phyloP scores from a whole-genome alignment of 176 grass and related monocot species.

The Panicum miliaceum region DNA sequence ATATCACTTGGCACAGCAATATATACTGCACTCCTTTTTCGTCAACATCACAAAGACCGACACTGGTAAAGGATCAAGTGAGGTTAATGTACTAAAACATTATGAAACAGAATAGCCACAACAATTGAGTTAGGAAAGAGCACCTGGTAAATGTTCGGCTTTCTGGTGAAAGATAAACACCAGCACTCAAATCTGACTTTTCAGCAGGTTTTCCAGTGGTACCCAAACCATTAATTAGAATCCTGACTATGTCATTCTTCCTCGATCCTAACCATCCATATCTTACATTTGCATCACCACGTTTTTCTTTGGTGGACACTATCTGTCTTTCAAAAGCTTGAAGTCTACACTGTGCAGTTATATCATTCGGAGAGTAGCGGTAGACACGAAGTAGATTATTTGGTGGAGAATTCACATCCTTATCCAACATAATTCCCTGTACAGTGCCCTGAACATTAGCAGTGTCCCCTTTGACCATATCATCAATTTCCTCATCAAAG shows the following conservation, averaged over 20 bases:
- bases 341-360: conserved; percentile 50
- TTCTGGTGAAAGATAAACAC: conserved; percentile 60
- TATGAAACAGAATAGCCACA: conserved; percentile 11
- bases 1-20: conserved; percentile 71
- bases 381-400: conserved; percentile 63
- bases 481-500: conserved; percentile 57
- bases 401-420: conserved; percentile 36
- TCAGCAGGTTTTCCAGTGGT: conserved; percentile 44
- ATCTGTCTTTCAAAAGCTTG: conserved; percentile 72
- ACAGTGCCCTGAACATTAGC: not conserved
- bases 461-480: conserved; percentile 15
- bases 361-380: conserved; percentile 61
- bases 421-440: conserved; percentile 39
- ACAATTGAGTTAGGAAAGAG: not conserved
- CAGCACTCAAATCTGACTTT: conserved; percentile 41
- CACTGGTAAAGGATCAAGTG: conserved; percentile 27
- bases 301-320: conserved; percentile 41
- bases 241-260: conserved; percentile 68
- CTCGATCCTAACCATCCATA: conserved; percentile 77
- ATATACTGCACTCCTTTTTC: conserved; percentile 85
- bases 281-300: conserved; percentile 56
- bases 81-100: conserved; percentile 13
- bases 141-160: conserved; percentile 73
- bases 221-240: conserved; percentile 71
- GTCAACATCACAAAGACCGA: conserved; percentile 85